Evolutionary conservation across 2,329 filamentous ascomycete genomes (phyloP), one percentile per base, ranked within the genome.

Genomic region (Furcasterigmium sp.): DNA sequence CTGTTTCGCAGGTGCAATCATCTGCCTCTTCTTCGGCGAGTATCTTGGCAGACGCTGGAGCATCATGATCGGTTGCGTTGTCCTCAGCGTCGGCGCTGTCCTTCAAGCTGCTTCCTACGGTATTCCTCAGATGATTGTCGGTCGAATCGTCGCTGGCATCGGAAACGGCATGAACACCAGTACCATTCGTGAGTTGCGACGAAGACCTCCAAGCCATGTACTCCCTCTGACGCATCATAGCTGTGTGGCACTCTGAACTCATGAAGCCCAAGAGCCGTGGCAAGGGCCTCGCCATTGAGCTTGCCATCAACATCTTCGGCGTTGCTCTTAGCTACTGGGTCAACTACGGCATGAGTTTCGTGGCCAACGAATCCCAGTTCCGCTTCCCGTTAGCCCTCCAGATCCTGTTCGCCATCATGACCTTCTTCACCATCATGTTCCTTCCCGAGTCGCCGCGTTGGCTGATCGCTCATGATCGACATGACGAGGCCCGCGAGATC

Each of bases 381-480:
- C 67, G 69, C 2, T 72, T 72, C 35, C 68, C 69, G 0, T 51
- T 73, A 4, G 69, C 64, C 1, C 57, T 73, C 6, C 70, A 73
- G 48, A 63, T 68, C 30, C 43, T 66, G 2, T 70, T 71, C 36
- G 61, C 62, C 20, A 17, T 68, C n/a, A 28, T 65, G 14, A 59
- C 62, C 17, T 53, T 61, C 13, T n/a, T 47, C n/a, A 53, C 53
- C 15, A 54, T 67, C 5, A 4, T 61, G 2, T 54, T 65, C 35
- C 51, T 71, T 5, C 66, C 67, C 0, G 72, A 75, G 49, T 68
- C 65, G 0, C 72, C 72, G 4, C 60, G 67, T 30, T 70, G 66
- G 65, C 56, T 70, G 1, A 60, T 69, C 17, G 64, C 72, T n/a
- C 70, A 82, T 30, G 68, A 70, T 48, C 56, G 66, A 7, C 63